These are phyloP conservation scores for Scutellaria minor DNA, from an alignment of 257 asterid species.

Conservation along the genomic window DNA sequence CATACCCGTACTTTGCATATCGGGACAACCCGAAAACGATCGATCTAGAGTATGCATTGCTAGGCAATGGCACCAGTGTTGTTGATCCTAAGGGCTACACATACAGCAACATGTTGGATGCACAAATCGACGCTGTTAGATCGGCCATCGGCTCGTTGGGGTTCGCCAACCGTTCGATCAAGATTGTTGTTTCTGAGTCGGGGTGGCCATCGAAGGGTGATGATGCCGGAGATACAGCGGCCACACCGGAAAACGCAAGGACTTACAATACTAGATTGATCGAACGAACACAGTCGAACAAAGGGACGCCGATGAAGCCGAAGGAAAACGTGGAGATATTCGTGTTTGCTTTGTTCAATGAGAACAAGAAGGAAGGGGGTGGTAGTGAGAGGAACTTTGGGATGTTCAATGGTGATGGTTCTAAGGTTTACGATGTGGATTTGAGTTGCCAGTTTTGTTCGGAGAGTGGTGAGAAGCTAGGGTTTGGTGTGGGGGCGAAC, in stretches of 20 bases:
- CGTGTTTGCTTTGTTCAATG: conserved; percentile 63
- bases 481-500: conserved; percentile 30
- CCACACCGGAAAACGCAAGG: conserved; percentile 56
- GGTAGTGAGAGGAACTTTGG: conserved; percentile 68
- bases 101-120: conserved; percentile 64
- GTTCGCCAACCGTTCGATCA: conserved; percentile 43
- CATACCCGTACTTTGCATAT: conserved; percentile 74
- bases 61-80: conserved; percentile 51
- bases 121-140: conserved; percentile 66
- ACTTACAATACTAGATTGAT: conserved; percentile 51
- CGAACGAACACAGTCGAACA: conserved; percentile 44
- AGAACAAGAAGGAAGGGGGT: conserved; percentile 62
- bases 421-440: conserved; percentile 63
- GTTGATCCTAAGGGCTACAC: conserved; percentile 53
- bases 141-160: conserved; percentile 55
- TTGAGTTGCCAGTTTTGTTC: conserved; percentile 60
- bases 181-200: conserved; percentile 59
- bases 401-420: conserved; percentile 53
- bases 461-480: conserved; percentile 31
- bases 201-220: conserved; percentile 81
- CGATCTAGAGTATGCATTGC: conserved; percentile 49
- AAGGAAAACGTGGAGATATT: conserved; percentile 48
- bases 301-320: conserved; percentile 68
- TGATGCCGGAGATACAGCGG: conserved; percentile 52
- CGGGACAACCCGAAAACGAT: conserved; percentile 50